phyloP scores from a whole-genome alignment of 202 grass and related monocot genomes.

The Zoysia matrella region DNA sequence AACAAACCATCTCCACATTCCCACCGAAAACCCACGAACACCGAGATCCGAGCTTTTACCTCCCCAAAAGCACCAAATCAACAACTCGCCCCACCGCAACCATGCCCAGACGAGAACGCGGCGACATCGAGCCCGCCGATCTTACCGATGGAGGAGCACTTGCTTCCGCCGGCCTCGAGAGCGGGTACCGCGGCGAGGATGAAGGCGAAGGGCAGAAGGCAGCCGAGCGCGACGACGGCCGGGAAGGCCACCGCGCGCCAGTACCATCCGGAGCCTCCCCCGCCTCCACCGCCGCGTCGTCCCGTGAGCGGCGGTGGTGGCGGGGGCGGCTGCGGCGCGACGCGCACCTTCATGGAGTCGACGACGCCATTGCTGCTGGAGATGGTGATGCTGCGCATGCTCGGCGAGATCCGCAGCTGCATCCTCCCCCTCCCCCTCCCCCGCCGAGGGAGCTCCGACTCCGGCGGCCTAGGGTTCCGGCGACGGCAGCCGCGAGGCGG shows the following conservation, averaged over 20 bases:
- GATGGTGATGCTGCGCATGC: conserved; percentile 99
- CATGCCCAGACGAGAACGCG: conserved; percentile 13
- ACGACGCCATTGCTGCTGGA: conserved; percentile 94
- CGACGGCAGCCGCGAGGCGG: conserved; percentile 63
- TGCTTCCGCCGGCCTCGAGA: conserved; percentile 82
- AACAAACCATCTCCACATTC: conserved; percentile 46
- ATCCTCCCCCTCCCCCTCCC: conserved; percentile 67
- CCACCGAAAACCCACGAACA: conserved; percentile 30
- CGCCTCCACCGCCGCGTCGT: conserved; percentile 34
- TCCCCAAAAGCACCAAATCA: conserved; percentile 46
- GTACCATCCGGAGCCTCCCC: conserved; percentile 47
- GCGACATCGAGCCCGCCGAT: conserved; percentile 39
- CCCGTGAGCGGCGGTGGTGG: conserved; percentile 43
- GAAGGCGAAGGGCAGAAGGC: conserved; percentile 93
- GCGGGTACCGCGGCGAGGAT: conserved; percentile 85
- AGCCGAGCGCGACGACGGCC: conserved; percentile 74
- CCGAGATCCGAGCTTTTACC: conserved; percentile 41
- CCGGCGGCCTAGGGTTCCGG: conserved; percentile 61
- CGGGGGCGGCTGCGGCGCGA: conserved; percentile 71
- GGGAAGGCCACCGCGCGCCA: conserved; percentile 68
- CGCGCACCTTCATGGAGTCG: conserved; percentile 95
- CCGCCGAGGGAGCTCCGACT: conserved; percentile 51
- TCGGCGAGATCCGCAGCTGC: conserved; percentile 99
- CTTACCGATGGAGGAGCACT: conserved; percentile 95
- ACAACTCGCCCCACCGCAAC: conserved; percentile 10